Base-by-base conservation (phyloP, 2,329 filamentous ascomycete genomes). In the Ophiostoma ulmi region DNA sequence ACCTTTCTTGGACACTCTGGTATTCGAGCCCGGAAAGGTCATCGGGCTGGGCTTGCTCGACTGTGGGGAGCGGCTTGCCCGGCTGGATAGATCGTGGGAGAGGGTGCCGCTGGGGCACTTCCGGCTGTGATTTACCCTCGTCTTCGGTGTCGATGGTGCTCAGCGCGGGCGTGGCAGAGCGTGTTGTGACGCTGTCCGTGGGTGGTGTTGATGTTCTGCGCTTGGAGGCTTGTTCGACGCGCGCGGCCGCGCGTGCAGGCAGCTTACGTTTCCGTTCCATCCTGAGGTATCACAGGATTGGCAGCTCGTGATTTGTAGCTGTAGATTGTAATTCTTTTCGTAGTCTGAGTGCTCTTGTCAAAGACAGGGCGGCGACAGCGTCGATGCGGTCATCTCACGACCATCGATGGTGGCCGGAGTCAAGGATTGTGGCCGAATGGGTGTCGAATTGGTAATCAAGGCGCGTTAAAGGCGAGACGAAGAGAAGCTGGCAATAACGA, bases 1-100 rank as follows among this genome's bases (percentile, higher is more conserved):
- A 90, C 90, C 89, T 93, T 77, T 93, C 90, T 71, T 88, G 86
- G 58, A 94, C 84, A 35, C 87, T 87, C 80, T 94, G 91, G 76
- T 89, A 94, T 17, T 93, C 90, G 74, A 85, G 86, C 5, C 80
- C 77, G 0, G 89, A 81, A 7, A 94, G 81, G 73, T 89, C 84
- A 8, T 86, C 84, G 0, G 88, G 80, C 77, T 95, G 91, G 20
- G 88, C 83, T 67, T 87, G 84, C 74, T 89, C 85, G 17, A 93
- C 84, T 0, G 89, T 91, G 2, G 91, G 91, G 41, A 94, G 80
- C 20, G 91, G 88, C 76, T 90, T 87, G 67, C 88, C 88, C 1
- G 89, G 80, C 75, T 85, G 81, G 48, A 93, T 80, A 65, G 86
- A 87, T 73, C 83, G 87, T 36, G 91, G 91, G 70, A 94, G 80